A percentile compares a stretch with the other conserved stretches of the same genome.
Conservation (phyloP, 257 asterid genomes). For the Orobanche coerulescens region DNA sequence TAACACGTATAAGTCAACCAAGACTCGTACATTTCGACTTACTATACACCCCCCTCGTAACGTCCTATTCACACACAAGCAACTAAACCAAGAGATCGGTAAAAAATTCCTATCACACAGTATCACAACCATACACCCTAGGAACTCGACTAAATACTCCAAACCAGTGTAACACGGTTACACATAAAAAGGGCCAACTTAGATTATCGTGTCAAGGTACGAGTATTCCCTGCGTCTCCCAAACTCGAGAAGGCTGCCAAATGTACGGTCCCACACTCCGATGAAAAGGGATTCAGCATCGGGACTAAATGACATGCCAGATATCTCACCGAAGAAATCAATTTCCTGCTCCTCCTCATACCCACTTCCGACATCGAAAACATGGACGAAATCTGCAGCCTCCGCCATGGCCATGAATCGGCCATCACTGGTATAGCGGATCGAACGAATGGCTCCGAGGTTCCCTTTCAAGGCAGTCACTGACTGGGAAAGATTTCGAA, state of each 20-base stretch:
- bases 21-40: slow-evolving; percentile 17
- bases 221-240: slow-evolving; percentile 64
- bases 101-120: slow-evolving; percentile 13
- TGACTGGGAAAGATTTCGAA: slow-evolving; percentile 57
- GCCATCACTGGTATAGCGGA: slow-evolving; percentile 84
- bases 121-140: slow-evolving; percentile 26
- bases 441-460: slow-evolving; percentile 83
- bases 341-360: slow-evolving; percentile 76
- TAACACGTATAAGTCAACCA: not conserved
- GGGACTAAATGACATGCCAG: slow-evolving; percentile 87
- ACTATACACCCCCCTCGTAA: slow-evolving; percentile 37
- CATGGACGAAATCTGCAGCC: slow-evolving; percentile 90
- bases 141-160: slow-evolving; percentile 2
- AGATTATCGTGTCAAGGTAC: slow-evolving; percentile 51
- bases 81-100: slow-evolving; percentile 14
- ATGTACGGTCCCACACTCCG: slow-evolving; percentile 93
- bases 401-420: slow-evolving; percentile 96
- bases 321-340: slow-evolving; percentile 94
- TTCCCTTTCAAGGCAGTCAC: slow-evolving; percentile 64
- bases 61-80: slow-evolving; percentile 22
- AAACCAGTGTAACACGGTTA: not conserved
- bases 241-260: slow-evolving; percentile 84
- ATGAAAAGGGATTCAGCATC: slow-evolving; percentile 77
- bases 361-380: slow-evolving; percentile 65
- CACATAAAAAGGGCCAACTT: slow-evolving; percentile 17